Evolutionary conservation across 2,329 filamentous ascomycete species (phyloP), one percentile per base, ranked within the genome.

Genomic region (Colletotrichum somersetense): DNA sequence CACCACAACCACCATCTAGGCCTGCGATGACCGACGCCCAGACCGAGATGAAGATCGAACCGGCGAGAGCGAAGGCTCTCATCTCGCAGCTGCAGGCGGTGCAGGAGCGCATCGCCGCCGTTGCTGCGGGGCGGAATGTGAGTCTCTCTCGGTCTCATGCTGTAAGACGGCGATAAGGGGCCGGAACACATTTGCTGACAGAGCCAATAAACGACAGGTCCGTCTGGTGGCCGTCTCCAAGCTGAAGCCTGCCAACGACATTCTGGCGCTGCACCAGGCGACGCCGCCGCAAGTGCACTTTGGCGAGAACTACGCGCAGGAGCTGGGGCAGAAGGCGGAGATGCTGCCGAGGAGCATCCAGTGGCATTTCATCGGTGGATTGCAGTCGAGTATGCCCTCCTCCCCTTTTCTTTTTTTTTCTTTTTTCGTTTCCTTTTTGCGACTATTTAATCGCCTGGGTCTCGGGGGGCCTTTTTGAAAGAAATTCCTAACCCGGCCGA

Each of bases 301-400:
- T 81, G 96, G 96, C 77, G 96, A 99, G 84, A 99, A 99, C 85
- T 99, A 99, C 84, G 88, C 92, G 5, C 93, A 96, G 82, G 96
- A 99, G 82, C 89, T 99, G 66, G 87, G 88, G 71, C 92, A 97
- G 80, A 99, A 99, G 82, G 92, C 94, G 1, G 88, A 89, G 46
- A 80, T 97, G 26, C 88, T 99, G 14, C 96, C 96, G 0, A 83
- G 84, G 56, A 88, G 87, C 44, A 93, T 99, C 75, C 88, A 88
- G 77, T 99, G 96, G 96, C 96, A 99, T 82, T 98, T 98, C 82
- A 99, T 98, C 80, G 96, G 96, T 50, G 94, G 93, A 0, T 84
- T 99, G 50, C 96, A 99, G 83, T 95, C 93, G 18, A 85, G 88
- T 89, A 75, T n/a, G 63, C n/a, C 40, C 42, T n/a, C 61, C 46